Evolutionary conservation across 2,329 filamentous ascomycete genomes (phyloP).

Genomic region (Colletotrichum theobromicola): DNA sequence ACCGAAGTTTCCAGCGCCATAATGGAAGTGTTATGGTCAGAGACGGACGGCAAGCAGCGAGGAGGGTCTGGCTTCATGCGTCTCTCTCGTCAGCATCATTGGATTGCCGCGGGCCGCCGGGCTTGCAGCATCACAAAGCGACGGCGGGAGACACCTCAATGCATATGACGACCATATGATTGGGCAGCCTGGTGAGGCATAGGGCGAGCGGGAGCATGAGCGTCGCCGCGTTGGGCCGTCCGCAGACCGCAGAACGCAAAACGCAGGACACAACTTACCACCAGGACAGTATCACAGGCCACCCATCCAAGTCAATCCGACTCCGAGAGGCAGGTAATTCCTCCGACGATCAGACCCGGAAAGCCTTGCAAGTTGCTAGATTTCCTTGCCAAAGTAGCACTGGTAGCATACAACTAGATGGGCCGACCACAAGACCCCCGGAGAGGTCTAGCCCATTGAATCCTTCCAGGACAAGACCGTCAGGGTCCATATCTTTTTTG

Average conservation of each 20-base stretch:
- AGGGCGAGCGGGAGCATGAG: not conserved
- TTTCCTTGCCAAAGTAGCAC: not conserved
- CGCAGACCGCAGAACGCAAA: not conserved
- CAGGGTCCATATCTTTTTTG: conserved; percentile 1
- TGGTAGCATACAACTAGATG: not conserved
- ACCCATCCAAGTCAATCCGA: not conserved
- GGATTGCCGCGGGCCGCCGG: not conserved
- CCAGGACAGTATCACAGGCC: conserved; percentile 1
- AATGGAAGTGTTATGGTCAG: not conserved
- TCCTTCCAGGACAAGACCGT: not conserved
- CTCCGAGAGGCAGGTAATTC: not conserved
- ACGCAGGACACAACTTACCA: not conserved
- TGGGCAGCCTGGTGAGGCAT: not conserved
- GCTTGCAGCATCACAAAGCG: not conserved
- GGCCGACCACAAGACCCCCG: not conserved
- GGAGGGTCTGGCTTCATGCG: not conserved
- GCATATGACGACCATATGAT: not conserved
- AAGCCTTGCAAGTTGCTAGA: not conserved
- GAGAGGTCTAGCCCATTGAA: conserved; percentile 3
- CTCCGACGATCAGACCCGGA: conserved; percentile 3
- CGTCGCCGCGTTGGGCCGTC: not conserved
- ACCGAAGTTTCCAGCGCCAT: not conserved
- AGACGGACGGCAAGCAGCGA: not conserved
- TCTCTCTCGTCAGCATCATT: not conserved
- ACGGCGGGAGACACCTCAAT: not conserved